These are phyloP conservation scores for Fusarium cyanostomum DNA, from an alignment of 2,329 filamentous ascomycete species.

Conservation along the genomic window DNA sequence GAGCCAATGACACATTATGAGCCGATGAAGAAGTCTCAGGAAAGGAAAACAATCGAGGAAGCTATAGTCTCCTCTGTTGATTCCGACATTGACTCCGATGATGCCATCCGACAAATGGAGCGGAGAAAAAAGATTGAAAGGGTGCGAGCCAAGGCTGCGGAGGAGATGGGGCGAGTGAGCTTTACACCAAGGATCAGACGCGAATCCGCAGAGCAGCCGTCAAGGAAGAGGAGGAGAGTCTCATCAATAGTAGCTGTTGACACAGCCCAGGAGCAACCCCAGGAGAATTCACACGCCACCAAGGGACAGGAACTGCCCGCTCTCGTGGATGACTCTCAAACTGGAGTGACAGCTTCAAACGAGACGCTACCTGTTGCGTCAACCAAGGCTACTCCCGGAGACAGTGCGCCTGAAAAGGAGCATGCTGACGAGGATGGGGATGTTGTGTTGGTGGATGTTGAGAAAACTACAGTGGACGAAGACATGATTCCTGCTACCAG, in stretches of 20 bases:
- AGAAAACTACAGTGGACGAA: constrained; percentile 41
- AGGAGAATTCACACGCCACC: not conserved
- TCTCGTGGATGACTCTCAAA: constrained; percentile 41
- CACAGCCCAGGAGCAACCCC: not conserved
- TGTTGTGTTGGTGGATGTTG: constrained; percentile 8
- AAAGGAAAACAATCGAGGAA: constrained; percentile 47
- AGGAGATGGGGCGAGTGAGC: constrained; percentile 54
- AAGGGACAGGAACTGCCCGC: constrained; percentile 29
- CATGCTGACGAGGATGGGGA: constrained; percentile 23
- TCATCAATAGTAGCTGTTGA: not conserved
- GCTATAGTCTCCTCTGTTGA: constrained; percentile 37
- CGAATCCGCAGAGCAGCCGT: constrained; percentile 35
- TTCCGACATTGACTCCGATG: constrained; percentile 50
- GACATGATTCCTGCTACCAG: constrained; percentile 54
- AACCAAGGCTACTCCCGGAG: constrained; percentile 47
- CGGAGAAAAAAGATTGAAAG: constrained; percentile 50
- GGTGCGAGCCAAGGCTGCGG: constrained; percentile 53
- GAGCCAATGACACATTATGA: constrained; percentile 56
- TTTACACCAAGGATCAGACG: constrained; percentile 43
- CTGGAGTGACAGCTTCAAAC: constrained; percentile 37
- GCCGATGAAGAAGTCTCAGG: constrained; percentile 58
- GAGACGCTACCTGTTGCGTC: constrained; percentile 41
- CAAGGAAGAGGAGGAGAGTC: constrained; percentile 43
- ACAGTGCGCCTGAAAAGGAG: constrained; percentile 21
- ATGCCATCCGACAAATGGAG: constrained; percentile 46